These are phyloP conservation scores for Backusella westeae DNA, from an alignment of 192 early-diverging fungal genomes.

Conservation along the genomic window DNA sequence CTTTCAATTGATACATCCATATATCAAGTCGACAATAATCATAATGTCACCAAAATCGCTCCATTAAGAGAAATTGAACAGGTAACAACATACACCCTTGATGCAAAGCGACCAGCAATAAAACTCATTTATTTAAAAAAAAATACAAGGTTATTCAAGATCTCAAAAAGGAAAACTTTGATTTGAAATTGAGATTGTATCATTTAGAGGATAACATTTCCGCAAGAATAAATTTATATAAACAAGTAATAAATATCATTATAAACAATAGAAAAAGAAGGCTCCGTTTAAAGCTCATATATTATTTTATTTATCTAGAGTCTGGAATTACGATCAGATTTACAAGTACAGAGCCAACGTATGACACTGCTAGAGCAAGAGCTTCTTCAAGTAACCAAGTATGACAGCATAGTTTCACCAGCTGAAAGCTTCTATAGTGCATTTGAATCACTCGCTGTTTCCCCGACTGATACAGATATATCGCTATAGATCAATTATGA, in stretches of 20 bases:
- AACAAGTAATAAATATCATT: background rate
- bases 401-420: background rate
- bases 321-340: background rate
- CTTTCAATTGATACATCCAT: background rate
- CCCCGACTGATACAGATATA: background rate
- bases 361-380: background rate
- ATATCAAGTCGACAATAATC: background rate
- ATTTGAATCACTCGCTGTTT: background rate
- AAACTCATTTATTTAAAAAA: background rate
- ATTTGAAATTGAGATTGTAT: constrained; percentile 18
- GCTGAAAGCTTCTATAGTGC: background rate
- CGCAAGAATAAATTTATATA: background rate
- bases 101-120: background rate
- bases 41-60: background rate
- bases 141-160: constrained; percentile 2
- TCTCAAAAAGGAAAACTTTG: constrained; percentile 23
- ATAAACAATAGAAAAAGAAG: background rate
- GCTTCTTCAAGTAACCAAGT: background rate
- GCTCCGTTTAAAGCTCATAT: background rate
- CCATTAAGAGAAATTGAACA: constrained; percentile 16
- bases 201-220: constrained; percentile 12
- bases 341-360: background rate
- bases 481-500: background rate
- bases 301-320: background rate
- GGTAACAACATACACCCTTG: background rate